phyloP scores from a whole-genome alignment of 495 filamentous ascomycete genomes.

The Pseudotulostoma volvatum region DNA sequence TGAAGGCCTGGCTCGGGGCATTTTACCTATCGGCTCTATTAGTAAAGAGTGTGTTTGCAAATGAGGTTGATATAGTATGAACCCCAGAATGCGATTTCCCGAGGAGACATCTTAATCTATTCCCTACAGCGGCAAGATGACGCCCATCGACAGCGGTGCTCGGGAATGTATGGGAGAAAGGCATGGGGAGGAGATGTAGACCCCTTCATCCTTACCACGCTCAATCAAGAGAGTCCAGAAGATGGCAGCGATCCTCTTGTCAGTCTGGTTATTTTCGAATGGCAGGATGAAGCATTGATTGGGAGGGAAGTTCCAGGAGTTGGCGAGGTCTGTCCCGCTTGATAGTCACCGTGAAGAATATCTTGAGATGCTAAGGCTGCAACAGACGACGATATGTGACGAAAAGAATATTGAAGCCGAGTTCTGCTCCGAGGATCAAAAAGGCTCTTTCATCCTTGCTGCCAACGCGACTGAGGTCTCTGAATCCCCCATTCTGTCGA shows the following conservation, averaged over 20 bases:
- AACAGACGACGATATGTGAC: constrained; percentile 66
- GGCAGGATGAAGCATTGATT: constrained; percentile 65
- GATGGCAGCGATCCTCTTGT: constrained; percentile 41
- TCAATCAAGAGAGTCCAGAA: constrained; percentile 40
- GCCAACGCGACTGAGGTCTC: constrained; percentile 53
- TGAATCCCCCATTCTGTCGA: constrained; percentile 52
- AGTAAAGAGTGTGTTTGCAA: constrained; percentile 37
- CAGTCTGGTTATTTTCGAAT: constrained; percentile 87
- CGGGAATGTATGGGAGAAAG: constrained; percentile 89
- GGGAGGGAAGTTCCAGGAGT: constrained; percentile 32
- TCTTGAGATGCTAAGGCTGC: constrained; percentile 8
- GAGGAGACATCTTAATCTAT: constrained; percentile 2
- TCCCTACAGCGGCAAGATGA: constrained; percentile 49
- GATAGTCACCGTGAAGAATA: neutral
- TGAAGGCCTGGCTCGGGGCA: constrained; percentile 38
- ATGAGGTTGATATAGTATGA: constrained; percentile 45
- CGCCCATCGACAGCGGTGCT: constrained; percentile 70
- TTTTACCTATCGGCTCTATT: constrained; percentile 32
- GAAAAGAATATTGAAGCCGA: constrained; percentile 44
- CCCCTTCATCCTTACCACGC: constrained; percentile 76
- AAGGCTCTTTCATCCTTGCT: constrained; percentile 73
- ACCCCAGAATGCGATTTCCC: neutral
- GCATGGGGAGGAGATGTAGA: constrained; percentile 80
- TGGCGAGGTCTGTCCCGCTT: constrained; percentile 14
- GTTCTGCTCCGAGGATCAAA: constrained; percentile 53